These are phyloP conservation scores for Cryptococcus sp. DNA, from an alignment of 1,284 basidiomycete genomes.

Conservation along the genomic window DNA sequence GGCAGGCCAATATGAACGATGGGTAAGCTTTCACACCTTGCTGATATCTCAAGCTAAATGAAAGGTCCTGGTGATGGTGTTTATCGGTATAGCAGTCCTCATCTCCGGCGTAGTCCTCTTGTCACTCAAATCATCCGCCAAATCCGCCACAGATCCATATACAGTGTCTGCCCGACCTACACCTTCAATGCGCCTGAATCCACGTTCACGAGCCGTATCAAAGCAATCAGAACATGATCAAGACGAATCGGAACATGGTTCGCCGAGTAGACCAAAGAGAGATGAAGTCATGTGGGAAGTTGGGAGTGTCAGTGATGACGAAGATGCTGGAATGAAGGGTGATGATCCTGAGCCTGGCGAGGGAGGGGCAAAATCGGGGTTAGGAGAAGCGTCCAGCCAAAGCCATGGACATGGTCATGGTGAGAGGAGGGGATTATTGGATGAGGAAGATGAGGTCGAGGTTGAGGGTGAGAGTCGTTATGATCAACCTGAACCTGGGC, in stretches of 20 bases:
- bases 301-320: constrained; percentile 31
- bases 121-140: constrained; percentile 41
- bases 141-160: constrained; percentile 31
- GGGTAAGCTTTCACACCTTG: constrained; percentile 52
- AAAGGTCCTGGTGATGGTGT: constrained; percentile 73
- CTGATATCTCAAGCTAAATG: constrained; percentile 10
- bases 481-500: constrained; percentile 8
- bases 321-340: constrained; percentile 1
- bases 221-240: constrained; percentile 5
- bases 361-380: constrained; percentile 16
- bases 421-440: constrained; percentile 34
- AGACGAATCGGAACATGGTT: constrained; percentile 2
- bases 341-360: constrained; percentile 6
- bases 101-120: constrained; percentile 72
- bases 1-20: constrained; percentile 72
- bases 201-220: constrained; percentile 10
- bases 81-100: constrained; percentile 73
- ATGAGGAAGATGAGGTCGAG: constrained; percentile 25
- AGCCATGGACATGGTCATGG: constrained; percentile 7
- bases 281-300: constrained; percentile 40
- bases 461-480: not conserved
- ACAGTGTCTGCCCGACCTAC: constrained; percentile 19
- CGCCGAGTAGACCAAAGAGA: constrained; percentile 6
- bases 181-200: constrained; percentile 30
- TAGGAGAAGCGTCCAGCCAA: constrained; percentile 3